phyloP scores from a whole-genome alignment of 352 stramenopile genomes.

The Pythium insidiosum region DNA sequence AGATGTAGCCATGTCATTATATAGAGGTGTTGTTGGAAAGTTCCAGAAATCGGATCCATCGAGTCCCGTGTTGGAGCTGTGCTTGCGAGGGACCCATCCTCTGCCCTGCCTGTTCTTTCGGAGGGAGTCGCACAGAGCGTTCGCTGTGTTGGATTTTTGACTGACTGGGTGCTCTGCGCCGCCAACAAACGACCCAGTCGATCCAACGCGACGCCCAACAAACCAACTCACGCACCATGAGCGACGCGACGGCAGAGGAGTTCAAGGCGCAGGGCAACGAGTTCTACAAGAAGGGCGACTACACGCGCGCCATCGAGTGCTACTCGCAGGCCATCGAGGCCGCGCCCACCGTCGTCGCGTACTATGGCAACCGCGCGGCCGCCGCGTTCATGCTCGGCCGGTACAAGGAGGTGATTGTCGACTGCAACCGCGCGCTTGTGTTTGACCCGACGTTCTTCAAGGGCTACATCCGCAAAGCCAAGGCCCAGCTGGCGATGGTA shows the following conservation, averaged over 20 bases:
- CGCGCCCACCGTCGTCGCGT: constrained; percentile 74
- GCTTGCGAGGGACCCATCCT: not conserved
- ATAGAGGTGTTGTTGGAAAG: too few species aligned
- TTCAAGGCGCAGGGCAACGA: constrained; percentile 88
- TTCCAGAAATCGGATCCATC: constrained; percentile 26
- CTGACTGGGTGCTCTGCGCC: too few species aligned
- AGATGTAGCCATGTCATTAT: constrained; percentile 3
- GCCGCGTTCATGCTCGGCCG: constrained; percentile 88
- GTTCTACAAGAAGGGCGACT: constrained; percentile 89
- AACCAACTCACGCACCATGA: constrained; percentile 28
- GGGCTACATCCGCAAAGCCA: constrained; percentile 87
- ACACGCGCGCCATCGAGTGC: constrained; percentile 81
- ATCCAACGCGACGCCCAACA: not conserved
- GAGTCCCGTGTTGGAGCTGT: not conserved
- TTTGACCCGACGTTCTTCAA: constrained; percentile 88
- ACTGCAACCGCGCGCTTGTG: constrained; percentile 87
- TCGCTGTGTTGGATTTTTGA: too few species aligned
- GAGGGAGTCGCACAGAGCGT: not conserved
- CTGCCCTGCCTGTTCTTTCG: not conserved
- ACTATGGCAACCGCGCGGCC: constrained; percentile 88
- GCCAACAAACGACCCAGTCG: constrained; percentile 1
- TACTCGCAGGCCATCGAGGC: constrained; percentile 89
- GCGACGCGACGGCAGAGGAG: constrained; percentile 55
- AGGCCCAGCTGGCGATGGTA: constrained; percentile 76
- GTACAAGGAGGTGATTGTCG: constrained; percentile 85